Conservation (phyloP, 2,329 filamentous ascomycete genomes). For the Sporothrix globosa region DNA sequence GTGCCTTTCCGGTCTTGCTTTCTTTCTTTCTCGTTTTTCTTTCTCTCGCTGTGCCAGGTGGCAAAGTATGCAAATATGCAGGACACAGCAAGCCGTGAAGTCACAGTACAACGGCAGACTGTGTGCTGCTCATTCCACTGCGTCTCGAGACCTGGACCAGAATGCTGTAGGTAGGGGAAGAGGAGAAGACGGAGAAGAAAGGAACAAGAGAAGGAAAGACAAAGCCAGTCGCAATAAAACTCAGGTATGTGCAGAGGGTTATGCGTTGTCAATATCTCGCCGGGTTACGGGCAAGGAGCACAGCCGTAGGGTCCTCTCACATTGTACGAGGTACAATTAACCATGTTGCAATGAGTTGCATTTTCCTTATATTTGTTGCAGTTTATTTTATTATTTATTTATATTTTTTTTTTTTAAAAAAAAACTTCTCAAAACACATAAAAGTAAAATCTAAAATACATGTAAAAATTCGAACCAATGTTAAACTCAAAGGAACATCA, state of each 20-base stretch:
- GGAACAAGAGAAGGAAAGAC: neutral
- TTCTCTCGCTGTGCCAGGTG: neutral
- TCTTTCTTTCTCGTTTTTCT: neutral
- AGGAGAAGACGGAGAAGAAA: neutral
- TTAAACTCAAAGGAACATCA: too few relatives aligned
- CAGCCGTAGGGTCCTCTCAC: neutral
- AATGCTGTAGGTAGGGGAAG: neutral
- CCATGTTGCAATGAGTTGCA: neutral
- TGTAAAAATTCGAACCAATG: neutral
- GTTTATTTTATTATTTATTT: too few relatives aligned
- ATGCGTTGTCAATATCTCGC: conserved; percentile 22
- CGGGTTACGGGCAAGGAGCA: neutral
- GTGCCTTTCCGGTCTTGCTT: neutral
- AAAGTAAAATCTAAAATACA: neutral
- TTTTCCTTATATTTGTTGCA: neutral
- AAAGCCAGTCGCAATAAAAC: neutral
- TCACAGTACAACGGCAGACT: neutral
- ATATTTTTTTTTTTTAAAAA: neutral
- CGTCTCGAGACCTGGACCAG: neutral
- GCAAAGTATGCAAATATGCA: neutral
- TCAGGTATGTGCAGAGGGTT: neutral
- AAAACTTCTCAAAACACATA: neutral
- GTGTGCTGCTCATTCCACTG: neutral
- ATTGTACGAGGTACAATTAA: neutral
- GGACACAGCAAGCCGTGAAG: neutral